Evolutionary conservation across 2,329 filamentous ascomycete genomes (phyloP).

Genomic region (Hysterium pulicare): DNA sequence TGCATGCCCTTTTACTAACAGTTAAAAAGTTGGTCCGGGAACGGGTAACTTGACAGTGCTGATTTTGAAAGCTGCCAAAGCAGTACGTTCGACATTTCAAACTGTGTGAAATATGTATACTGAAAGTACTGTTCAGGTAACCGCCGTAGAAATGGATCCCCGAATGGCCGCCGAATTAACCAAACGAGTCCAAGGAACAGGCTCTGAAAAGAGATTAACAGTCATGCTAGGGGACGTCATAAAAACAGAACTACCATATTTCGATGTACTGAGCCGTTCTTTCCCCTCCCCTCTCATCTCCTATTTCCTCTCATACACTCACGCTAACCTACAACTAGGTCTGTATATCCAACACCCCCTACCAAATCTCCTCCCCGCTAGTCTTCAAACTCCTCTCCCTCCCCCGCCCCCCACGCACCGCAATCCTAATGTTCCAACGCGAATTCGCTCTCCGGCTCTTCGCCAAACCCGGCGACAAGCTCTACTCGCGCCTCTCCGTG

Average conservation of each 20-base stretch:
- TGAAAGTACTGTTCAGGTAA: too few species aligned
- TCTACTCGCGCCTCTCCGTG: constrained; percentile 87
- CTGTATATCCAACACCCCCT: constrained; percentile 75
- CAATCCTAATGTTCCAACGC: constrained; percentile 93
- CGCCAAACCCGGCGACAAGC: constrained; percentile 79
- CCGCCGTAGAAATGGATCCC: constrained; percentile 89
- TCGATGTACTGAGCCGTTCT: too few species aligned
- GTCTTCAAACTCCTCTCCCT: constrained; percentile 87
- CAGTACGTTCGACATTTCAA: too few species aligned
- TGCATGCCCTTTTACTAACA: too few species aligned
- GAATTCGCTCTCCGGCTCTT: constrained; percentile 91
- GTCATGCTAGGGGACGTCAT: constrained; percentile 90
- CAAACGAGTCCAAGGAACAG: constrained; percentile 87
- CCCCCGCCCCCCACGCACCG: constrained; percentile 74
- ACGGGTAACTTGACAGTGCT: constrained; percentile 86
- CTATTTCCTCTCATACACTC: too few species aligned
- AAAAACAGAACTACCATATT: constrained; percentile 73
- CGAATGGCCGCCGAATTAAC: constrained; percentile 95
- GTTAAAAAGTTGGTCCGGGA: constrained; percentile 90
- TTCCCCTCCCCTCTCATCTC: too few species aligned
- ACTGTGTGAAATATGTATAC: too few species aligned
- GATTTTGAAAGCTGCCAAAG: constrained; percentile 84
- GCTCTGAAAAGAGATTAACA: constrained; percentile 72
- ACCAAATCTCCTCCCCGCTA: constrained; percentile 82
- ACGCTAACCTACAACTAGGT: too few species aligned